Evolutionary conservation across 331 rosid genomes (phyloP).

Genomic region (Quercus phellos): DNA sequence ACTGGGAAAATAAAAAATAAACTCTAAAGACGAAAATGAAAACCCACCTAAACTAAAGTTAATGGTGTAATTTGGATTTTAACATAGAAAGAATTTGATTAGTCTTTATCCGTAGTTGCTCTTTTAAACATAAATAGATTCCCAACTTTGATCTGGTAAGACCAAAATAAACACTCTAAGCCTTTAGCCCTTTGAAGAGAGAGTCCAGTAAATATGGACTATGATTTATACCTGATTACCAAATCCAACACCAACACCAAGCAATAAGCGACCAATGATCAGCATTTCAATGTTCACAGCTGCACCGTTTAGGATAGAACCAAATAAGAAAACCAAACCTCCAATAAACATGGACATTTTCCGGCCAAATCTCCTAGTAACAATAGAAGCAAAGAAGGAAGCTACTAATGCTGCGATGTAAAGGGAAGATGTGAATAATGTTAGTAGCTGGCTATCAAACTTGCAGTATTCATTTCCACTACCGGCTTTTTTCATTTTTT

Average conservation of each 20-base stretch:
- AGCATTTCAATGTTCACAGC: constrained; percentile 33
- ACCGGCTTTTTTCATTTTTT: constrained; percentile 37
- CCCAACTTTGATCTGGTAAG: no score
- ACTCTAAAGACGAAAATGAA: no score
- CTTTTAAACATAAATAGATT: no score
- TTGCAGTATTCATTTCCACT: constrained; percentile 59
- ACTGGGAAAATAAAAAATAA: no score
- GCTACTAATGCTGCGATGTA: constrained; percentile 73
- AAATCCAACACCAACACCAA: constrained; percentile 80
- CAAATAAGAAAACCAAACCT: constrained; percentile 52
- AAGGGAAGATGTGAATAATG: constrained; percentile 78
- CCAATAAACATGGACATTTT: constrained; percentile 75
- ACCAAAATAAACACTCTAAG: no score
- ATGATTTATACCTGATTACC: constrained; percentile 61
- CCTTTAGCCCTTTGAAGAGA: no score
- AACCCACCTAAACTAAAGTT: no score
- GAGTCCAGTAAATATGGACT: no score
- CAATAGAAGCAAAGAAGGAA: constrained; percentile 58
- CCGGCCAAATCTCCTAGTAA: constrained; percentile 66
- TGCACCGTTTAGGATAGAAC: constrained; percentile 61
- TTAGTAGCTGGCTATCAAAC: constrained; percentile 59
- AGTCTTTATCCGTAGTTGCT: no score
- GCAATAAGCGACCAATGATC: constrained; percentile 77
- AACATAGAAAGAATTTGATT: no score
- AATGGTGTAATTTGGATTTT: no score